phyloP scores from a whole-genome alignment of 331 rosid species.

The Quercus tomentella region DNA sequence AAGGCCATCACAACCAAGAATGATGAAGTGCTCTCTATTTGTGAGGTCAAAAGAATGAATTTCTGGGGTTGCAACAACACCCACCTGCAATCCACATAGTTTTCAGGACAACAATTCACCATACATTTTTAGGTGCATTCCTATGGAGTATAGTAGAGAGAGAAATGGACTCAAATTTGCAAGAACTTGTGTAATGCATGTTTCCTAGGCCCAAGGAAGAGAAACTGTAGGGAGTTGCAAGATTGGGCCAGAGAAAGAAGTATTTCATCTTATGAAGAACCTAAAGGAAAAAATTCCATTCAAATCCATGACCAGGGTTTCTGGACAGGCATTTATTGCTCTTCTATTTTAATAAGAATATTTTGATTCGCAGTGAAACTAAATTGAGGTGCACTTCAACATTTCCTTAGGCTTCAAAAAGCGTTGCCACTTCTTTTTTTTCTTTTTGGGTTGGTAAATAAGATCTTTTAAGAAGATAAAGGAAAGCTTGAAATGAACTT shows the following conservation, averaged over 20 bases:
- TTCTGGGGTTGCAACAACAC: conserved; percentile 82
- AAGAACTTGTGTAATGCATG: neutral
- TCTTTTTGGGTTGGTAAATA: no score
- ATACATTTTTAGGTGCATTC: neutral
- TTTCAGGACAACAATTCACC: conserved; percentile 7
- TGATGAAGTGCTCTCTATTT: conserved; percentile 74
- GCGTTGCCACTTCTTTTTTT: neutral
- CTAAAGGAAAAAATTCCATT: neutral
- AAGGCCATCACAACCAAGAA: conserved; percentile 94
- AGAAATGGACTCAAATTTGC: neutral
- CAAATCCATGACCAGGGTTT: neutral
- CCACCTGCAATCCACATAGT: conserved; percentile 57
- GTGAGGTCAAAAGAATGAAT: conserved; percentile 77
- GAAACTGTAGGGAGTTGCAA: neutral
- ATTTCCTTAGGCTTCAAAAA: neutral
- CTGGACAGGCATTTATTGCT: neutral
- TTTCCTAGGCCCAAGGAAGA: neutral
- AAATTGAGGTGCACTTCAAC: neutral
- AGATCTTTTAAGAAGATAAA: no score
- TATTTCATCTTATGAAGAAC: neutral
- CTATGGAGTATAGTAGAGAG: neutral
- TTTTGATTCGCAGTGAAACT: neutral
- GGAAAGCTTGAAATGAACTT: no score
- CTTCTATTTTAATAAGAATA: neutral
- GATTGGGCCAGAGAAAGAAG: neutral